Evolutionary conservation across 1,284 basidiomycete genomes (phyloP).

Genomic region (Inonotus hispidus): DNA sequence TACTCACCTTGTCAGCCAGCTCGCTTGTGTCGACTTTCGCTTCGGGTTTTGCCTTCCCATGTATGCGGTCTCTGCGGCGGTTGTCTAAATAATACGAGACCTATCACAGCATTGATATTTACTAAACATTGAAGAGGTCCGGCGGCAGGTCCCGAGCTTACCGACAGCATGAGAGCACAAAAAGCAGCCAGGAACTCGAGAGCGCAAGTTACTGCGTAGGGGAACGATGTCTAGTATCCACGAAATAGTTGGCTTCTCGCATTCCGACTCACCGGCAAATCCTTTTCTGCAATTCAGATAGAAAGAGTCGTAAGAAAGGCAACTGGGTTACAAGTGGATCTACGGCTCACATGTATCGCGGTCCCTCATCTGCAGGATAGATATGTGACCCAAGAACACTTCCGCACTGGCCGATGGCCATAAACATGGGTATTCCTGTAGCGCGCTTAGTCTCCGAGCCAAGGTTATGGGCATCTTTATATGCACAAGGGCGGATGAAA

Average conservation of each 20-base stretch:
- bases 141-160: constrained; percentile 28
- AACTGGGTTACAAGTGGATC: not conserved
- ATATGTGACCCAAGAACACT: constrained; percentile 68
- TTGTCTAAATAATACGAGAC: constrained; percentile 61
- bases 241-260: not conserved
- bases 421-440: constrained; percentile 68
- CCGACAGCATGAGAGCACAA: constrained; percentile 47
- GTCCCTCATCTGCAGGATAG: constrained; percentile 58
- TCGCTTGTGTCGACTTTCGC: constrained; percentile 58
- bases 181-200: constrained; percentile 57
- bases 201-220: constrained; percentile 10
- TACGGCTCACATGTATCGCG: constrained; percentile 48
- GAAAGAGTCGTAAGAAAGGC: not conserved
- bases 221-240: not conserved
- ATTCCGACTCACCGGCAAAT: constrained; percentile 44
- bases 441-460: constrained; percentile 76
- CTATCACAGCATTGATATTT: constrained; percentile 28
- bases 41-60: constrained; percentile 46
- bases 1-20: constrained; percentile 58
- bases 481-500: not conserved
- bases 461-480: constrained; percentile 57
- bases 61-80: constrained; percentile 43
- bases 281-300: constrained; percentile 42
- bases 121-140: not conserved
- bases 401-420: constrained; percentile 72